Evolutionary conservation across 805 yeast genomes (phyloP).

Genomic region (Teunomyces tritomae): DNA sequence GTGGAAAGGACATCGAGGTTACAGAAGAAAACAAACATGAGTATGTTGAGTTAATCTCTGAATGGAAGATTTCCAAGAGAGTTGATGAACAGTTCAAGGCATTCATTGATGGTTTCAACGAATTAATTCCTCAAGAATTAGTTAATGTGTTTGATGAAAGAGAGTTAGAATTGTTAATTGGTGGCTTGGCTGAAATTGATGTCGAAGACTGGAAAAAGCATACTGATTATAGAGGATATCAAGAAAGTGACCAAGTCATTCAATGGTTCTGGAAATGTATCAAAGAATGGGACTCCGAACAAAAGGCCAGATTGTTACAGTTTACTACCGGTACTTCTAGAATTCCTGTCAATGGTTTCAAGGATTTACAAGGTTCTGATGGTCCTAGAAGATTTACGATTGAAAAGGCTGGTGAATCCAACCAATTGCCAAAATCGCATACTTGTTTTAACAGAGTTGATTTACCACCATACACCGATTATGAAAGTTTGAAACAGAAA

Average conservation of each 20-base stretch:
- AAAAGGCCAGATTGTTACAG: constrained; percentile 90
- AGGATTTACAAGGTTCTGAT: constrained; percentile 97
- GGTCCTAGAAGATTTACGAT: constrained; percentile 99
- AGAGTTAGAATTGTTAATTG: constrained; percentile 92
- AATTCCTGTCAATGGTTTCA: constrained; percentile 98
- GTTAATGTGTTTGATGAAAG: constrained; percentile 97
- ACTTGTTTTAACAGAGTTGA: constrained; percentile 99
- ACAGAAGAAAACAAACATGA: constrained; percentile 93
- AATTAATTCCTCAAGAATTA: constrained; percentile 92
- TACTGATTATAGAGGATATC: constrained; percentile 97
- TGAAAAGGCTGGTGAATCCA: constrained; percentile 94
- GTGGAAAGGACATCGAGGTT: constrained; percentile 86
- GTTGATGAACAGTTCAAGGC: constrained; percentile 96
- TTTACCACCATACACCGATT: constrained; percentile 88
- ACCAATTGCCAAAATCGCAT: constrained; percentile 94
- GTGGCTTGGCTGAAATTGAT: constrained; percentile 97
- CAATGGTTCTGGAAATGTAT: constrained; percentile 99
- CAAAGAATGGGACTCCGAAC: constrained; percentile 93
- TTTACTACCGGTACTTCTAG: constrained; percentile 99
- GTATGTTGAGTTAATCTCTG: constrained; percentile 90
- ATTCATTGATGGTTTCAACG: constrained; percentile 95
- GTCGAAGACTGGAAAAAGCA: constrained; percentile 99
- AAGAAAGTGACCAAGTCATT: constrained; percentile 91
- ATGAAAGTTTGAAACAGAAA: constrained; percentile 82
- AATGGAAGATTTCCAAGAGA: constrained; percentile 92